Evolutionary conservation across 1,284 basidiomycete genomes (phyloP).

Genomic region (Athelia sp.): DNA sequence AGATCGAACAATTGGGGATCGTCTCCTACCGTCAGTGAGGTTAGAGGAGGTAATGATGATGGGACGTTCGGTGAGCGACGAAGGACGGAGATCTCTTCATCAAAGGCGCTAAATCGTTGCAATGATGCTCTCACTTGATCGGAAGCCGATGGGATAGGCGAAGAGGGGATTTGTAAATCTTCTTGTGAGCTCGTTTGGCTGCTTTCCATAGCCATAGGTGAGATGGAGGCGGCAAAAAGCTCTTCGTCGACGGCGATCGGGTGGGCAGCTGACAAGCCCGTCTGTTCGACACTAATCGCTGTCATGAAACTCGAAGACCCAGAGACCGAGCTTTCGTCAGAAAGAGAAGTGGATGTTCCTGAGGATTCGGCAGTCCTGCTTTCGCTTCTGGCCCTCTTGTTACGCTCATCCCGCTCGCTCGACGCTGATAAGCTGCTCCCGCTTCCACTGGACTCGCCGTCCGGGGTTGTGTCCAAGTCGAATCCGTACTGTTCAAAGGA

Average conservation of each 20-base stretch:
- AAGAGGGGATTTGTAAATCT: constrained; percentile 4
- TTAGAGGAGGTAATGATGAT: constrained; percentile 31
- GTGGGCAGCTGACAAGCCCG: constrained; percentile 15
- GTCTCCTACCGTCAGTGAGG: neutral
- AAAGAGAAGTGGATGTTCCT: constrained; percentile 13
- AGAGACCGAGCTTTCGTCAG: constrained; percentile 19
- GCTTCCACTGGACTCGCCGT: constrained; percentile 19
- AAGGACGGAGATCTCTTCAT: constrained; percentile 42
- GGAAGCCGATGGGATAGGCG: constrained; percentile 6
- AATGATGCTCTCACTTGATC: constrained; percentile 35
- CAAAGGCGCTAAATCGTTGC: constrained; percentile 48
- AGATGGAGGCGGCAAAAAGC: neutral
- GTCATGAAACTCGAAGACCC: constrained; percentile 10
- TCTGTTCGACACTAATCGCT: constrained; percentile 8
- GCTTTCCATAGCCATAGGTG: no score
- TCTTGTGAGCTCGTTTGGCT: no score
- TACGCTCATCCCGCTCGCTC: constrained; percentile 35
- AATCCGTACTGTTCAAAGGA: constrained; percentile 53
- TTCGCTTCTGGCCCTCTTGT: constrained; percentile 40
- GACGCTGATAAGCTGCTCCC: constrained; percentile 18
- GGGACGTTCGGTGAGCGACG: constrained; percentile 29
- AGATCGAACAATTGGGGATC: neutral
- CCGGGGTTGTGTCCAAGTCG: constrained; percentile 36
- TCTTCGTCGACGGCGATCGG: constrained; percentile 4
- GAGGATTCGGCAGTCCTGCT: constrained; percentile 29